phyloP scores from a whole-genome alignment of 2,329 filamentous ascomycete genomes.

The Pezicula rhizophila region DNA sequence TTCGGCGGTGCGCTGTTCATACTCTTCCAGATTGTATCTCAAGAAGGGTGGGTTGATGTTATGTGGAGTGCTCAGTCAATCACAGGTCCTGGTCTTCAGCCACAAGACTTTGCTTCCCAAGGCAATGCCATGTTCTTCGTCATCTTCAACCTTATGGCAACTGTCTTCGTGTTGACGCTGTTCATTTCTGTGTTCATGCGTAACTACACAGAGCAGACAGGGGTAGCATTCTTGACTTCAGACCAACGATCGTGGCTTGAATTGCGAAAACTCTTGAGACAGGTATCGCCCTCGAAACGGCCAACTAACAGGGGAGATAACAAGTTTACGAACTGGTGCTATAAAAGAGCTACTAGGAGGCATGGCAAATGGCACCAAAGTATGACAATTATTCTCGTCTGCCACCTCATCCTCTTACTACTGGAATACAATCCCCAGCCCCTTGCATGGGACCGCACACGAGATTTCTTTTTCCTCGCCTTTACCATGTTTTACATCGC shows the following conservation, averaged over 20 bases:
- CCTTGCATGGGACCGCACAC: slow-evolving; percentile 59
- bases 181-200: slow-evolving; percentile 99
- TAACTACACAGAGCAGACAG: slow-evolving; percentile 97
- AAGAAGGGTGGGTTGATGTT: slow-evolving; percentile 97
- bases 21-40: slow-evolving; percentile 96
- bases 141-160: slow-evolving; percentile 90
- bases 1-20: slow-evolving; percentile 93
- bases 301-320: slow-evolving; percentile 73
- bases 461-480: slow-evolving; percentile 71
- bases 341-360: slow-evolving; percentile 89
- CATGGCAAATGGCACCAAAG: slow-evolving; percentile 84
- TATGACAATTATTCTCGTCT: slow-evolving; percentile 71
- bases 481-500: slow-evolving; percentile 78
- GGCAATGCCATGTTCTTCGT: slow-evolving; percentile 94
- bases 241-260: slow-evolving; percentile 98
- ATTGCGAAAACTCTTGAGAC: slow-evolving; percentile 80
- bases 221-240: slow-evolving; percentile 89
- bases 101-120: slow-evolving; percentile 59
- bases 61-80: slow-evolving; percentile 80
- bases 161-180: slow-evolving; percentile 91
- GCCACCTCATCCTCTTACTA: slow-evolving; percentile 79
- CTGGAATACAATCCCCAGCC: slow-evolving; percentile 80
- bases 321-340: slow-evolving; percentile 88
- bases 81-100: slow-evolving; percentile 69
- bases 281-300: slow-evolving; percentile 91